Evolutionary conservation across 2,329 filamentous ascomycete genomes (phyloP).

Genomic region (Chaetomium strumarium): DNA sequence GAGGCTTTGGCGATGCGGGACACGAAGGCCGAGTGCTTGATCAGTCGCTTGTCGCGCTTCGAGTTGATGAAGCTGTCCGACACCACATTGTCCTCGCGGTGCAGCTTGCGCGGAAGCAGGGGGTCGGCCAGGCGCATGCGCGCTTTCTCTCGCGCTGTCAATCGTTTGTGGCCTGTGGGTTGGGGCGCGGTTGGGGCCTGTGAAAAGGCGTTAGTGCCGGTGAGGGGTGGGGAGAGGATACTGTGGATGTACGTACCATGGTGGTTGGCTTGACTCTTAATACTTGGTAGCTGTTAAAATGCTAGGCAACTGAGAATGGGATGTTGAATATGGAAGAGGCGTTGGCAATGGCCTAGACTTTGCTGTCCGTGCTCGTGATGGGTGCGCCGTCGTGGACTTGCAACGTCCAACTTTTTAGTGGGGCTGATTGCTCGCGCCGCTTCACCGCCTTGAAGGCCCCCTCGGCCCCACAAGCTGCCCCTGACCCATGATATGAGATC

Average conservation of each 20-base stretch:
- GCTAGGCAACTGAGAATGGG: too few relatives aligned
- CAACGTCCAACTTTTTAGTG: slow-evolving; percentile 26
- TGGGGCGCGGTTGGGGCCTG: slow-evolving; percentile 25
- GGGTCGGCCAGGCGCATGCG: slow-evolving; percentile 47
- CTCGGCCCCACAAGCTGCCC: background rate
- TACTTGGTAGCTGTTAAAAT: too few relatives aligned
- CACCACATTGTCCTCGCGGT: slow-evolving; percentile 46
- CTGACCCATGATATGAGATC: background rate
- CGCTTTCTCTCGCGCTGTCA: slow-evolving; percentile 52
- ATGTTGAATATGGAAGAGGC: too few relatives aligned
- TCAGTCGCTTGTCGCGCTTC: slow-evolving; percentile 77
- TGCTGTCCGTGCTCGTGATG: too few relatives aligned
- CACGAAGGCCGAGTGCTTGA: slow-evolving; percentile 76
- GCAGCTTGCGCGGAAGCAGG: slow-evolving; percentile 46
- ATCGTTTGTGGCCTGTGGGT: slow-evolving; percentile 43
- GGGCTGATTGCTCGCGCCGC: background rate
- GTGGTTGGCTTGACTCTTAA: background rate
- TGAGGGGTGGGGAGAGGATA: background rate
- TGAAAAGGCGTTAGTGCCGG: background rate
- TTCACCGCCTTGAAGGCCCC: background rate
- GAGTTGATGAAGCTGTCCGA: slow-evolving; percentile 58
- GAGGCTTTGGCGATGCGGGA: slow-evolving; percentile 63
- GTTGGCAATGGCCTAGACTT: too few relatives aligned
- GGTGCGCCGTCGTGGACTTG: too few relatives aligned
- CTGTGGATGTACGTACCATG: background rate